Conservation (phyloP, 768 basidiomycete species). For the Hericium coralloides region DNA sequence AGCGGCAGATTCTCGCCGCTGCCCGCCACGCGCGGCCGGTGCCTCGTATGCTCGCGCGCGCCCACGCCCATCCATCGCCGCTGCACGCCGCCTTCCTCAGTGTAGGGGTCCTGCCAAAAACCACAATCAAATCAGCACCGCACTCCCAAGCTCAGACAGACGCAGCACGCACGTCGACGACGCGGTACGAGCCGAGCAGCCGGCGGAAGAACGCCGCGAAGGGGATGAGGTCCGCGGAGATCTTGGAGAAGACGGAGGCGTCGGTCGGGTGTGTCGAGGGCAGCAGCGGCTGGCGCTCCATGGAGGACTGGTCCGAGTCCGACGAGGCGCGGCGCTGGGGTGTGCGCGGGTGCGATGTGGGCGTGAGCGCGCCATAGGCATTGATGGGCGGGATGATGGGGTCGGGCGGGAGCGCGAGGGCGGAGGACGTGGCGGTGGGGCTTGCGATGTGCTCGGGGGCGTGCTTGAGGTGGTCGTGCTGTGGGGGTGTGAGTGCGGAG, state of each 20-base stretch:
- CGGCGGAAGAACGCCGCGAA: conserved; percentile 11
- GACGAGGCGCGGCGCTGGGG: conserved; percentile 13
- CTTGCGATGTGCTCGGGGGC: background rate
- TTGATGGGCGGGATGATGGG: conserved; percentile 39
- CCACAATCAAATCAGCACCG: background rate
- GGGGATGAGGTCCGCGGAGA: conserved; percentile 19
- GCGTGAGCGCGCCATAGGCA: conserved; percentile 39
- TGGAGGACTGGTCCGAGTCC: conserved; percentile 4
- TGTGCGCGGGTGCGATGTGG: conserved; percentile 16
- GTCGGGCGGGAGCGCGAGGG: conserved; percentile 10
- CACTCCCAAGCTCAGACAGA: no score
- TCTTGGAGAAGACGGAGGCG: conserved; percentile 5
- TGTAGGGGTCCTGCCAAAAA: background rate
- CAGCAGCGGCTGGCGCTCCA: conserved; percentile 29
- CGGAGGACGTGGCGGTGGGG: background rate
- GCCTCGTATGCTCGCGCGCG: conserved; percentile 15
- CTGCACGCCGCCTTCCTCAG: conserved; percentile 8
- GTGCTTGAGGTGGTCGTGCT: background rate
- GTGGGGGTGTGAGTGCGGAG: background rate
- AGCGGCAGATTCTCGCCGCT: conserved; percentile 50
- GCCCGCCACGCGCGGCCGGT: conserved; percentile 25
- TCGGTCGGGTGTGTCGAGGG: conserved; percentile 15
- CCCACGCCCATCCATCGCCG: conserved; percentile 2
- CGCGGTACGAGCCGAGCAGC: conserved; percentile 2
- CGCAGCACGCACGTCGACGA: background rate